Evolutionary conservation across 306 rosid genomes (phyloP).

Genomic region (Quercus alba): DNA sequence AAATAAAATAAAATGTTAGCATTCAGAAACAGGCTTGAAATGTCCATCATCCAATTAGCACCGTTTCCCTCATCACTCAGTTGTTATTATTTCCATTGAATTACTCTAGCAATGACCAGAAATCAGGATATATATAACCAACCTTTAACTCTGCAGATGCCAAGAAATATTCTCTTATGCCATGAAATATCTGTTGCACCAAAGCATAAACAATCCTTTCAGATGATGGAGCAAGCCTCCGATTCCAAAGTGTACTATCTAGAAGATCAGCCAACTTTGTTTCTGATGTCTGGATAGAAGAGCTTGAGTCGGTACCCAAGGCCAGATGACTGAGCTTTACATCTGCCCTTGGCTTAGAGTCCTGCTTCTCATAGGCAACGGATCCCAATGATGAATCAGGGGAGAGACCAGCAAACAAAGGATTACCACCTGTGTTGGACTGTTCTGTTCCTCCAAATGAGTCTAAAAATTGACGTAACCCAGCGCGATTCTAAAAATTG

Average conservation of each 20-base stretch:
- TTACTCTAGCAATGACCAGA: slow-evolving; percentile 4
- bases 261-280: slow-evolving; percentile 95
- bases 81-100: neutral
- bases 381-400: slow-evolving; percentile 48
- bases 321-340: slow-evolving; percentile 95
- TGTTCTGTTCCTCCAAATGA: slow-evolving; percentile 93
- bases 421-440: slow-evolving; percentile 39
- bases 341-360: slow-evolving; percentile 63
- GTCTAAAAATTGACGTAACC: slow-evolving; percentile 91
- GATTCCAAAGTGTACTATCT: slow-evolving; percentile 96
- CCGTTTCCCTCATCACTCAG: slow-evolving; percentile 2
- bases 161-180: slow-evolving; percentile 90
- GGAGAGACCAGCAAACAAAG: slow-evolving; percentile 40
- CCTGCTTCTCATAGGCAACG: slow-evolving; percentile 65
- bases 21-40: neutral
- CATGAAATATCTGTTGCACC: slow-evolving; percentile 97
- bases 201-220: slow-evolving; percentile 95
- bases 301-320: slow-evolving; percentile 62
- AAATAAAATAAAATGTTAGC: neutral
- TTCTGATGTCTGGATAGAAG: slow-evolving; percentile 66
- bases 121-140: slow-evolving; percentile 30
- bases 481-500: slow-evolving; percentile 78
- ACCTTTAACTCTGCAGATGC: slow-evolving; percentile 97
- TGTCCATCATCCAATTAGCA: neutral
- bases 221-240: slow-evolving; percentile 97